Conservation (phyloP, 495 filamentous ascomycete genomes). For the Talaromyces thailandensis region DNA sequence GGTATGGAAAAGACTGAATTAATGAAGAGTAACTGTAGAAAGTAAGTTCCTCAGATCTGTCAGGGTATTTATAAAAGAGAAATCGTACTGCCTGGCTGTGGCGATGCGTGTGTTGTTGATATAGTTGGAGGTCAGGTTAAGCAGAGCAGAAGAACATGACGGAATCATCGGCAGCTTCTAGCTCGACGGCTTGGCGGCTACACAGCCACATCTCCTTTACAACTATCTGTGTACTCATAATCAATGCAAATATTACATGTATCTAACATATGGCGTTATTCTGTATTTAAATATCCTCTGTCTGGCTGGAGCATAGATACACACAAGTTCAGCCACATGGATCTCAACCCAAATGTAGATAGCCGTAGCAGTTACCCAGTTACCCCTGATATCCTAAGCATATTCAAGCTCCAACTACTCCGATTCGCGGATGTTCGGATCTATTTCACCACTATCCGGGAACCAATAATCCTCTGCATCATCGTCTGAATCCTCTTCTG, state of each 20-base stretch:
- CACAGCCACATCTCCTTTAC: neutral
- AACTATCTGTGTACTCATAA: too few species aligned
- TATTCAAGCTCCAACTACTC: neutral
- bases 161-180: neutral
- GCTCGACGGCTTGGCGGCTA: neutral
- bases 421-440: constrained; percentile 21
- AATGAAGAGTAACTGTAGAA: neutral
- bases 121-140: neutral
- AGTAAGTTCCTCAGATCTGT: neutral
- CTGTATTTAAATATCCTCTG: neutral
- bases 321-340: neutral
- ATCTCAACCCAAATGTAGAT: neutral
- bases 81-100: neutral
- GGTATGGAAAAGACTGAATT: neutral
- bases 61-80: neutral
- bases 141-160: neutral
- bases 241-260: too few species aligned
- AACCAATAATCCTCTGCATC: constrained; percentile 39
- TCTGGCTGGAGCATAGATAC: neutral
- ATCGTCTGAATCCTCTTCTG: neutral
- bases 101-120: neutral
- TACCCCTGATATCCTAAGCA: neutral
- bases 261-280: neutral
- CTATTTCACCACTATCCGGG: constrained; percentile 22
- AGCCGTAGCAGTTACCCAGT: too few species aligned